Conservation (phyloP, 345 rosid genomes). For the Lumnitzera racemosa region DNA sequence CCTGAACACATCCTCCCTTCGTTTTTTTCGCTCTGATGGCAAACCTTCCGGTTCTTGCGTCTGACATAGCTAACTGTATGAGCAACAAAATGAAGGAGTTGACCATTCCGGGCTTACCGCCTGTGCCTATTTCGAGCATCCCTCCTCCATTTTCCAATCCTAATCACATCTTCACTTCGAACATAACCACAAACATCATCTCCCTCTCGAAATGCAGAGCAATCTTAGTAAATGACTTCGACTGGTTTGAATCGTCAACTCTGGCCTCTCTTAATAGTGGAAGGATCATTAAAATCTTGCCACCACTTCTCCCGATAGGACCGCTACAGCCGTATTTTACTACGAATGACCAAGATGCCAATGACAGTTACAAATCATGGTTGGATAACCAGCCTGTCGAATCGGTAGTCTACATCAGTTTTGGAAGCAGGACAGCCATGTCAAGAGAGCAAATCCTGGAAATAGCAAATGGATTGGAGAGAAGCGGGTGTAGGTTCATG, state of each 20-base stretch:
- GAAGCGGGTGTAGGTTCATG: conserved; percentile 22
- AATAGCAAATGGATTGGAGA: conserved; percentile 29
- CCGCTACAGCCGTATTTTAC: conserved; percentile 22
- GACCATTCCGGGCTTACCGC: conserved; percentile 22
- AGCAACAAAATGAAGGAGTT: conserved; percentile 1
- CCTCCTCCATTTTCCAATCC: conserved; percentile 21
- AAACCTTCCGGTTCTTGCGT: conserved; percentile 1
- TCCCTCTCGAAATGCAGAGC: conserved; percentile 16
- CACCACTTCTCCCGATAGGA: conserved; percentile 22
- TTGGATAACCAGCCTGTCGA: conserved; percentile 22
- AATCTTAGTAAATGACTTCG: conserved; percentile 30
- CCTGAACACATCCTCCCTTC: conserved; percentile 20
- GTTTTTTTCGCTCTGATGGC: conserved; percentile 19
- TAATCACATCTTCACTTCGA: conserved; percentile 7
- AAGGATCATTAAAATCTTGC: conserved; percentile 11
- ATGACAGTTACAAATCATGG: conserved; percentile 18
- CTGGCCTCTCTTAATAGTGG: conserved; percentile 14
- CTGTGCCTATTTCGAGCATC: conserved; percentile 21
- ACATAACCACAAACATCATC: conserved; percentile 2
- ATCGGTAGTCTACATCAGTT: conserved; percentile 35
- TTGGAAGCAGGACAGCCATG: conserved; percentile 38
- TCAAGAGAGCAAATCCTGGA: conserved; percentile 29
- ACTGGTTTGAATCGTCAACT: conserved; percentile 20
- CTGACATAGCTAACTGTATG: conserved; percentile 1
- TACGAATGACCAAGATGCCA: conserved; percentile 3